These are phyloP conservation scores for Plenodomus lindquistii DNA, from an alignment of 2,329 filamentous ascomycete genomes.

Conservation along the genomic window DNA sequence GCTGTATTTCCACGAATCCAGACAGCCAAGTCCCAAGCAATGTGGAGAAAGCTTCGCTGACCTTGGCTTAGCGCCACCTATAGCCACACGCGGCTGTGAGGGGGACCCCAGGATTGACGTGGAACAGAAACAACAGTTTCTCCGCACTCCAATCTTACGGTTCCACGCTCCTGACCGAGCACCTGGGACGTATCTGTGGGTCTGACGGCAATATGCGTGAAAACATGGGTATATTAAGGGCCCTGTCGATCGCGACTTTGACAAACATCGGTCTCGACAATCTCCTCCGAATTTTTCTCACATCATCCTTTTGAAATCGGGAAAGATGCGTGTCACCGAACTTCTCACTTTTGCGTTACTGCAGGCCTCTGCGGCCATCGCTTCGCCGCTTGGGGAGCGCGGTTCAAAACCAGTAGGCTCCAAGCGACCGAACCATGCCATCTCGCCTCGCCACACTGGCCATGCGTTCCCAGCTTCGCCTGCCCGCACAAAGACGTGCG, in stretches of 20 bases:
- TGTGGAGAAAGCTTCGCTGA: conserved; percentile 18
- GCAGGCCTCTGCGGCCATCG: conserved; percentile 26
- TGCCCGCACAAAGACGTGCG: conserved; percentile 43
- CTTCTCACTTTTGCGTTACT: conserved; percentile 27
- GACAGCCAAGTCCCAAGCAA: conserved; percentile 7
- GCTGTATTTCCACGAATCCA: conserved; percentile 31
- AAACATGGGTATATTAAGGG: conserved; percentile 25
- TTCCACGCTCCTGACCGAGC: conserved; percentile 6
- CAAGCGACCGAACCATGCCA: conserved; percentile 38
- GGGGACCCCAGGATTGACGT: conserved; percentile 12
- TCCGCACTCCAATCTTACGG: conserved; percentile 14
- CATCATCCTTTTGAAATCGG: background rate
- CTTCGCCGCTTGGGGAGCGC: conserved; percentile 21
- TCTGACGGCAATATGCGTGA: conserved; percentile 5
- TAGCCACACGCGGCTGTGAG: conserved; percentile 23
- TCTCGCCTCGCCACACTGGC: conserved; percentile 43
- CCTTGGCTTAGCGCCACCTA: conserved; percentile 17
- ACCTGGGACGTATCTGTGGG: conserved; percentile 6
- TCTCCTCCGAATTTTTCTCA: background rate
- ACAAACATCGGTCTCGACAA: background rate
- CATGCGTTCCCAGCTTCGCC: conserved; percentile 41
- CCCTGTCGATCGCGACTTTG: background rate
- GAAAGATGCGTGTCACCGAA: conserved; percentile 32
- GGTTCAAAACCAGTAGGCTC: conserved; percentile 15
- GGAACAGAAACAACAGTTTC: conserved; percentile 16